phyloP scores from a whole-genome alignment of 2,329 filamentous ascomycete genomes.

The Paracoccidioides brasiliensis region DNA sequence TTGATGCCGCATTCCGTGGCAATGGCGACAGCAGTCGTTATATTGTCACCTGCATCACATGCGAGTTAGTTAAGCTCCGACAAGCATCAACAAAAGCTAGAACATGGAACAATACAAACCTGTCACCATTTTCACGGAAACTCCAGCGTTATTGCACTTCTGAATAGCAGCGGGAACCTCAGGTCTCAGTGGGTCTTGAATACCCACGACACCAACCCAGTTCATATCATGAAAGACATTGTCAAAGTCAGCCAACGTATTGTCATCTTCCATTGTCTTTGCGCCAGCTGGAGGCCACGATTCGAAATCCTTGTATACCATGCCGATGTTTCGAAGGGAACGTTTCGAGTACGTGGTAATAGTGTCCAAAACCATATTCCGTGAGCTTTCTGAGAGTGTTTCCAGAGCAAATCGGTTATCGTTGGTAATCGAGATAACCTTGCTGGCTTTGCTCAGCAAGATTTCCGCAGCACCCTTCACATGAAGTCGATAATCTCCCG shows the following conservation, averaged over 20 bases:
- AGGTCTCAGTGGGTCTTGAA: conserved; percentile 58
- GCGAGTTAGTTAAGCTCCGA: background rate
- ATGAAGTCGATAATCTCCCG: conserved; percentile 31
- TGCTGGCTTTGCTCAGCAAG: conserved; percentile 27
- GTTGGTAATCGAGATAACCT: conserved; percentile 20
- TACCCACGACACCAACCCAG: conserved; percentile 59
- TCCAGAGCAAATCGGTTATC: conserved; percentile 15
- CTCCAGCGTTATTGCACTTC: conserved; percentile 54
- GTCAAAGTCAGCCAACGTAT: conserved; percentile 50
- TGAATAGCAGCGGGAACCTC: conserved; percentile 56
- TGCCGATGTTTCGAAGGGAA: conserved; percentile 61
- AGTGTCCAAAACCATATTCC: conserved; percentile 18
- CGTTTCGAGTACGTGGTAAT: conserved; percentile 35
- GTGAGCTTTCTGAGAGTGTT: conserved; percentile 17
- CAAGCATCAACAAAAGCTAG: background rate
- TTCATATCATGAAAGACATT: conserved; percentile 59
- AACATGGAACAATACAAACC: conserved; percentile 18
- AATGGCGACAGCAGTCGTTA: conserved; percentile 60
- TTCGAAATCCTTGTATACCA: conserved; percentile 61
- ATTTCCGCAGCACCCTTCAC: conserved; percentile 39
- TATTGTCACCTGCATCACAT: conserved; percentile 42
- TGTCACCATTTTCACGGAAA: conserved; percentile 61
- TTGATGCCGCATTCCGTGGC: conserved; percentile 60
- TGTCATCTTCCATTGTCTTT: conserved; percentile 47
- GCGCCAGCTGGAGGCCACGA: conserved; percentile 50